Percentiles rank a stretch among this genome's conserved stretches.
These are phyloP conservation scores for Orobanche coerulescens DNA, from an alignment of 257 asterid species.

Conservation along the genomic window DNA sequence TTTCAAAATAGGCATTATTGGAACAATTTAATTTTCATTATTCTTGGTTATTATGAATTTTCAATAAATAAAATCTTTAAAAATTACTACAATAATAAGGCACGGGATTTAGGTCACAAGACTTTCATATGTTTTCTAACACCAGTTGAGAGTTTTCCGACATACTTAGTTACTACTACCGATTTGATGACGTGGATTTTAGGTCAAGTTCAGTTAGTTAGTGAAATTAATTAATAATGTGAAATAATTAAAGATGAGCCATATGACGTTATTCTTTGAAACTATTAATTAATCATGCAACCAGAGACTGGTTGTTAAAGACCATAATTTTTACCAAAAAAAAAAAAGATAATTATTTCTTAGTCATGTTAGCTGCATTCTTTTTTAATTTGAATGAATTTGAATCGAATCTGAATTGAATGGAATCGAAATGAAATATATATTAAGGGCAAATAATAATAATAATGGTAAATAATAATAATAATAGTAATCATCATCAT, in stretches of 20 bases:
- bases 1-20: too few relatives aligned
- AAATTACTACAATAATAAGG: not conserved
- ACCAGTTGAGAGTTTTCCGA: slow-evolving; percentile 16
- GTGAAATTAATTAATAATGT: slow-evolving; percentile 11
- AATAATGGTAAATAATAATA: too few relatives aligned
- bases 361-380: slow-evolving; percentile 36
- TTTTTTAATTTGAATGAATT: too few relatives aligned
- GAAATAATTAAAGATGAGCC: not conserved
- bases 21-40: too few relatives aligned
- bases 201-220: slow-evolving; percentile 34
- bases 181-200: slow-evolving; percentile 23
- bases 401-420: too few relatives aligned
- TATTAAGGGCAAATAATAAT: too few relatives aligned
- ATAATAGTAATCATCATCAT: too few relatives aligned
- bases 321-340: slow-evolving; percentile 17
- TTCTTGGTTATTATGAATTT: too few relatives aligned
- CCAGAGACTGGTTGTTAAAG: slow-evolving; percentile 28
- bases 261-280: slow-evolving; percentile 27
- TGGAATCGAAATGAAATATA: too few relatives aligned
- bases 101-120: not conserved
- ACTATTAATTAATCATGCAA: slow-evolving; percentile 20
- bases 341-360: slow-evolving; percentile 10
- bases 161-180: slow-evolving; percentile 2
- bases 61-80: too few relatives aligned
- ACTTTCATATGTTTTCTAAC: slow-evolving; percentile 10